Evolutionary conservation across 345 rosid species (phyloP).

Genomic region (Aquilaria malaccensis): DNA sequence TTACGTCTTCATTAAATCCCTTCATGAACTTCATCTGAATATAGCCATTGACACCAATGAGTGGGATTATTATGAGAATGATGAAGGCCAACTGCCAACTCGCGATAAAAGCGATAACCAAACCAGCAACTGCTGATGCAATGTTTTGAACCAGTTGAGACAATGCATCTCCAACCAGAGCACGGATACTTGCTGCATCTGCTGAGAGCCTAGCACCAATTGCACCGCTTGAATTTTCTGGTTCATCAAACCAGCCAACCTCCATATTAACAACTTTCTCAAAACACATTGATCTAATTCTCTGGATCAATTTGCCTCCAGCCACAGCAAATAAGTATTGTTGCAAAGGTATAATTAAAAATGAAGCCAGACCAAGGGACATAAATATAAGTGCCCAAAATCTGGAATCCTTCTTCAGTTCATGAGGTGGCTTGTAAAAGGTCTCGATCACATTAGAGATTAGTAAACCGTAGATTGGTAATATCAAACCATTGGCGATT

Average conservation of each 20-base stretch:
- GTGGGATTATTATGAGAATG: conserved; percentile 53
- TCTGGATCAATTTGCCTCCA: conserved; percentile 53
- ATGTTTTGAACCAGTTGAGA: conserved; percentile 52
- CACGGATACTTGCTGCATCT: conserved; percentile 69
- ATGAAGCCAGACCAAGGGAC: conserved; percentile 51
- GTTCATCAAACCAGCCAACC: conserved; percentile 76
- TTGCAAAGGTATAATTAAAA: conserved; percentile 36
- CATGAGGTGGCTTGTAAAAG: conserved; percentile 49
- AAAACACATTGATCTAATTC: conserved; percentile 66
- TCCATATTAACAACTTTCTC: conserved; percentile 85
- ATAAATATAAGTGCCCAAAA: conserved; percentile 63
- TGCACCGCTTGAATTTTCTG: conserved; percentile 73
- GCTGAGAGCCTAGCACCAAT: conserved; percentile 85
- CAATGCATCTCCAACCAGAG: conserved; percentile 72
- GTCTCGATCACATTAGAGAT: conserved; percentile 46
- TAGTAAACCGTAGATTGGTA: conserved; percentile 54
- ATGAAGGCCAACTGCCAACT: conserved; percentile 66
- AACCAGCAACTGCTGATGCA: conserved; percentile 49
- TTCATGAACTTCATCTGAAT: conserved; percentile 55
- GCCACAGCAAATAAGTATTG: conserved; percentile 66
- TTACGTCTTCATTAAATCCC: conserved; percentile 80
- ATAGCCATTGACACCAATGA: conserved; percentile 53
- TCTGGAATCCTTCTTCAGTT: conserved; percentile 51
- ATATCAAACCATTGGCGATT: conserved; percentile 38
- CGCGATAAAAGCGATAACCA: conserved; percentile 68